A percentile compares a stretch with the other conserved stretches of the same genome.
Conservation (phyloP, 805 yeast species). For the Wickerhamiella hasegawae region DNA sequence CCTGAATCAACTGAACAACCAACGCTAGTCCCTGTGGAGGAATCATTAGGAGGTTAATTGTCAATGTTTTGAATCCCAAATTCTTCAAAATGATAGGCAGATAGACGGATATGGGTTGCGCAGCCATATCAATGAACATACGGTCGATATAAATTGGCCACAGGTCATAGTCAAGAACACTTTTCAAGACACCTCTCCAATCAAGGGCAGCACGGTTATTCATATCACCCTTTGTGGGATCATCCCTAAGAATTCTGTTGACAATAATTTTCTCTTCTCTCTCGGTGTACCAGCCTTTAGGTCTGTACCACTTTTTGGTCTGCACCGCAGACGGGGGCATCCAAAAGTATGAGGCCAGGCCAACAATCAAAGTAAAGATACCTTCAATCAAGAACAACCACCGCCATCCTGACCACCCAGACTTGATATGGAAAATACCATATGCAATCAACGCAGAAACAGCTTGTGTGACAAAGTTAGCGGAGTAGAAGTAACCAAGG, state of each 20-base stretch:
- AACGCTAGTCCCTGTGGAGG: slow-evolving; percentile 19
- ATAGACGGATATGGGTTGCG: slow-evolving; percentile 26
- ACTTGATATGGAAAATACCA: slow-evolving; percentile 36
- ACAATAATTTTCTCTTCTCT: slow-evolving; percentile 42
- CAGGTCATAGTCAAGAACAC: slow-evolving; percentile 34
- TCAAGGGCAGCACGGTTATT: slow-evolving; percentile 40
- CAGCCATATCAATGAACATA: slow-evolving; percentile 26
- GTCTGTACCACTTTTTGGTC: slow-evolving; percentile 29
- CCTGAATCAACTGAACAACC: not conserved
- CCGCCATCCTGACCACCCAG: slow-evolving; percentile 40
- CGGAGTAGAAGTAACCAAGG: slow-evolving; percentile 39
- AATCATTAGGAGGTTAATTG: slow-evolving; percentile 35
- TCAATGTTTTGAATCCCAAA: slow-evolving; percentile 37
- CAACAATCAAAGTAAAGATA: slow-evolving; percentile 33
- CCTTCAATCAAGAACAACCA: slow-evolving; percentile 53
- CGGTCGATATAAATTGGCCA: slow-evolving; percentile 41
- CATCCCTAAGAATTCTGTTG: slow-evolving; percentile 43
- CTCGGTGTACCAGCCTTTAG: slow-evolving; percentile 38
- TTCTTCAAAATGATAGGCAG: slow-evolving; percentile 32
- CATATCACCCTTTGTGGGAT: slow-evolving; percentile 51
- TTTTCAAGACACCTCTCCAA: slow-evolving; percentile 24
- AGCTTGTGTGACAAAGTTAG: slow-evolving; percentile 31
- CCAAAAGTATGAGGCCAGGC: slow-evolving; percentile 26
- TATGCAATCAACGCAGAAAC: slow-evolving; percentile 30
- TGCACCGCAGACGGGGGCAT: slow-evolving; percentile 40